Conservation (phyloP, 1,284 basidiomycete species). For the Marasmius tenuissimus region DNA sequence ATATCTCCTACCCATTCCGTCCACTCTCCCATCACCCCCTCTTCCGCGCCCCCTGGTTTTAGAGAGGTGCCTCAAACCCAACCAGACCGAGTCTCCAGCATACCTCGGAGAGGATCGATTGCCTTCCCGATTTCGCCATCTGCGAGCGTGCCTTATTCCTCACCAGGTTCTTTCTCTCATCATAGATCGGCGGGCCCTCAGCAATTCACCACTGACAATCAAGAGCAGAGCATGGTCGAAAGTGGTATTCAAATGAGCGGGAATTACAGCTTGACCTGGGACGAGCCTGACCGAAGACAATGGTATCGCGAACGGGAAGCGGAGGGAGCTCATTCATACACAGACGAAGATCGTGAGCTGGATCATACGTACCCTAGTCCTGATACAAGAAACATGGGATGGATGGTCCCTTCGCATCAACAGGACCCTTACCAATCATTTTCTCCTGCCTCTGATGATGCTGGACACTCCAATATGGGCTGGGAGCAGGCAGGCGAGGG, state of each 20-base stretch:
- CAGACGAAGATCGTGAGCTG: background rate
- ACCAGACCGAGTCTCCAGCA: background rate
- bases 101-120: slow-evolving; percentile 2
- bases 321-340: background rate
- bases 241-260: background rate
- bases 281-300: background rate
- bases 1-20: background rate
- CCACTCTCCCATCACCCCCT: background rate
- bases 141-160: background rate
- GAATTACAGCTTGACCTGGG: no score
- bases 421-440: background rate
- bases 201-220: background rate
- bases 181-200: background rate
- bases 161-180: background rate
- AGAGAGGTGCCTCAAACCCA: background rate
- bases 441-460: background rate
- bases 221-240: background rate
- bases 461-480: background rate
- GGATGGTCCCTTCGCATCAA: background rate
- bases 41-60: background rate
- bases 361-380: background rate
- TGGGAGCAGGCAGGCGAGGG: background rate
- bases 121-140: background rate
- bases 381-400: background rate
- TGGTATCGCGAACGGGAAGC: background rate